Base-by-base conservation (phyloP, 2,329 filamentous ascomycete species). In the Pseudogymnoascus destructans region DNA sequence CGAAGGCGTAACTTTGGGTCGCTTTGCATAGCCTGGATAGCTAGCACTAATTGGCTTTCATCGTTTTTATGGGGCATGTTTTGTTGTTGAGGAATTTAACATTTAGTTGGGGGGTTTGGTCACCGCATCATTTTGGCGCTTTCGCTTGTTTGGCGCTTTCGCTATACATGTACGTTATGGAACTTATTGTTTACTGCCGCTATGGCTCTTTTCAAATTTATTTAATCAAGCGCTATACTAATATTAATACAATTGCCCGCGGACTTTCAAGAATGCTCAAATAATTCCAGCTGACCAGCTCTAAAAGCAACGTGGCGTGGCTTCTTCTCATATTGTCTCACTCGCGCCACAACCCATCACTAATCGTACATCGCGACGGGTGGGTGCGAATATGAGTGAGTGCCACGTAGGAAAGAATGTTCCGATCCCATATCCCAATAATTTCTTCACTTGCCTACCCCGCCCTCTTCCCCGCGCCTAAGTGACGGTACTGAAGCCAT, bases 291-390 rank as follows among this genome's bases (percentile, higher is more conserved):
- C 42, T 49, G 42, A 52, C 46, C n/a, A 52, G 23, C 25, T 52
- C 46, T 52, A 52, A 30, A 30, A 52, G 46, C 46, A 52, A 52
- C 46, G 46, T 52, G 46, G 46, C 46, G 46, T 52, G 46, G 46
- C 46, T 52, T 52, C 46, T 30, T 52, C 25, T 52, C 46, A 52
- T 52, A 52, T 30, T 52, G 46, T 52, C n/a, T 52, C 23, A 15
- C 11, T 5, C 13, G 42, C 19, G 17, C 46, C 46, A 30, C 46
- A 52, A 7, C n/a, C 46, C 13, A 52, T 52, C 23, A 52, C 46
- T 52, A 30, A 52, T 52, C 46, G n/a, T 52, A 52, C 25, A 30
- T 30, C 25, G 25, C 11, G 46, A 30, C 15, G 46, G 15, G 8
- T 17, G 30, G 30, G 46, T 52, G 46, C 30, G n/a, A 30, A 30